A percentile compares a stretch with the other conserved stretches of the same genome.
Conservation (phyloP, 305 asterid genomes). For the Rubia occidens region DNA sequence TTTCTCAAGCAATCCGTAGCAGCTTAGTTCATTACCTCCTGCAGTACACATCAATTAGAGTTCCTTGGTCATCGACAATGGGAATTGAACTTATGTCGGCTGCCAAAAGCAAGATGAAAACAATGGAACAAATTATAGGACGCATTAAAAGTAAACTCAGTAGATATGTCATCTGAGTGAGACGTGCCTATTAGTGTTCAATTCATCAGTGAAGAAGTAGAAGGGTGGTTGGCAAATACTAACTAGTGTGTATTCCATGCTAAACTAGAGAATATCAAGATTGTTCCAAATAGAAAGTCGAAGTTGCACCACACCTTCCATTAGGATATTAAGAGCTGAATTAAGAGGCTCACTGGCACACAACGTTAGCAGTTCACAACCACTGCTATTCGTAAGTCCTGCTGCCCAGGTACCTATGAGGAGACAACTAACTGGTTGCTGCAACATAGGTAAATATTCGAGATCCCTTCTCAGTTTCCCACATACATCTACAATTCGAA, state of each 20-base stretch:
- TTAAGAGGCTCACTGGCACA: slow-evolving; percentile 34
- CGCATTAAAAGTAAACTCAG: not conserved
- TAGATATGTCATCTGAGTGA: not conserved
- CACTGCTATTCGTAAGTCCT: slow-evolving; percentile 28
- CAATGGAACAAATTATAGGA: not conserved
- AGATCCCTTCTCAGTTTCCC: slow-evolving; percentile 42
- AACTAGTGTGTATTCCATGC: not conserved
- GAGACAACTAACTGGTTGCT: slow-evolving; percentile 48
- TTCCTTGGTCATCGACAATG: slow-evolving; percentile 41
- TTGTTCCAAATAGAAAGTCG: not conserved
- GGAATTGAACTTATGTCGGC: slow-evolving; percentile 66
- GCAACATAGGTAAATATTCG: slow-evolving; percentile 45
- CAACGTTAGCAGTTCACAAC: slow-evolving; percentile 37
- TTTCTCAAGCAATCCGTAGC: slow-evolving; percentile 1
- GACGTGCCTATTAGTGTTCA: not conserved
- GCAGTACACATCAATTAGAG: slow-evolving; percentile 42
- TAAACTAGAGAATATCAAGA: not conserved
- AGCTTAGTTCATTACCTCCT: slow-evolving; percentile 39
- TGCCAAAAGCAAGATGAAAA: slow-evolving; percentile 25
- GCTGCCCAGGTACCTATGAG: slow-evolving; percentile 57
- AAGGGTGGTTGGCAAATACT: not conserved
- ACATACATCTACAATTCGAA: slow-evolving; percentile 38
- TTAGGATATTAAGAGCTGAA: slow-evolving; percentile 43
- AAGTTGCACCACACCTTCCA: slow-evolving; percentile 39
- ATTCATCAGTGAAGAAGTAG: not conserved